These are phyloP conservation scores for Avicennia marina DNA, from an alignment of 257 asterid genomes.

Conservation along the genomic window DNA sequence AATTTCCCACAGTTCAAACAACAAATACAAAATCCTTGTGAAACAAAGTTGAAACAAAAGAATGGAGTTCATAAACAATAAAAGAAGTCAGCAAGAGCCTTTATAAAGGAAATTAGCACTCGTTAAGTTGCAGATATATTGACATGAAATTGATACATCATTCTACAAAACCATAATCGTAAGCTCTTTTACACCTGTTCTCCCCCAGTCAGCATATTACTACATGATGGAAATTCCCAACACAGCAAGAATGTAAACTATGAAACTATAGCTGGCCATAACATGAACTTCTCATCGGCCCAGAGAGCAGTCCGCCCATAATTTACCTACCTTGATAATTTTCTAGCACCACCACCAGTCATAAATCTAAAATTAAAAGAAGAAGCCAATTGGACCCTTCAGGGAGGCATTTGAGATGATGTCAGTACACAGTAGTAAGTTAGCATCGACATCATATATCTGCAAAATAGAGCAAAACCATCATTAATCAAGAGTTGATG, in stretches of 20 bases:
- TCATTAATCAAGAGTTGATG: constrained; percentile 2
- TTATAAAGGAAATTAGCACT: background rate
- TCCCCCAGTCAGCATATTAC: constrained; percentile 21
- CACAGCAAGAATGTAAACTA: constrained; percentile 5
- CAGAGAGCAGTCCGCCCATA: constrained; percentile 16
- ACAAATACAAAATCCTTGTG: background rate
- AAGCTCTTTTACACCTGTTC: constrained; percentile 3
- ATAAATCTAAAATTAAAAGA: constrained; percentile 19
- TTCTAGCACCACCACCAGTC: constrained; percentile 21
- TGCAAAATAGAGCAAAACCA: constrained; percentile 21
- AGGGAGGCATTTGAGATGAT: constrained; percentile 22
- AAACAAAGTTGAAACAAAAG: background rate
- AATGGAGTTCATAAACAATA: background rate
- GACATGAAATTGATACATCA: constrained; percentile 4
- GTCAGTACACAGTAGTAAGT: constrained; percentile 28
- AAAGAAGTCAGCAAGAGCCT: background rate
- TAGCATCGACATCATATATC: constrained; percentile 46
- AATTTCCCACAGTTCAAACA: background rate
- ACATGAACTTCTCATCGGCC: constrained; percentile 24
- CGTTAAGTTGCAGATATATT: constrained; percentile 11
- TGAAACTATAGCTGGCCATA: constrained; percentile 14
- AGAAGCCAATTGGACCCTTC: constrained; percentile 20
- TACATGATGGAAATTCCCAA: constrained; percentile 1
- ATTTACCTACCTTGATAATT: constrained; percentile 21
- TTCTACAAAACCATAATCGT: constrained; percentile 21